phyloP scores from a whole-genome alignment of 2,329 filamentous ascomycete genomes.

The Penicillium sp. region DNA sequence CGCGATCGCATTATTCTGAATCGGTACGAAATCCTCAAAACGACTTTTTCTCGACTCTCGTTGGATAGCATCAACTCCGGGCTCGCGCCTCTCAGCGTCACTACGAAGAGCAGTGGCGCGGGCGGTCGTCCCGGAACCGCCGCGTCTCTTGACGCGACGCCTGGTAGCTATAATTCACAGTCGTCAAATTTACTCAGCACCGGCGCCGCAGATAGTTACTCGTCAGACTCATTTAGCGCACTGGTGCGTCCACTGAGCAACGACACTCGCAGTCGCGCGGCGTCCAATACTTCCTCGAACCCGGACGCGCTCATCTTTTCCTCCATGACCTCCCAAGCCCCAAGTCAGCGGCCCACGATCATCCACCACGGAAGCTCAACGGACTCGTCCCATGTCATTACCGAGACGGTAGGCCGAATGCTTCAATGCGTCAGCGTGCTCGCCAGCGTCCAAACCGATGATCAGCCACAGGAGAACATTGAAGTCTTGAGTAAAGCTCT shows the following conservation, averaged over 20 bases:
- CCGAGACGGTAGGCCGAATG: constrained; percentile 91
- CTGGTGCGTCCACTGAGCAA: constrained; percentile 17
- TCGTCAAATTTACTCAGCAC: constrained; percentile 72
- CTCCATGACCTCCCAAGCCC: constrained; percentile 33
- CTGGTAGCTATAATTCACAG: constrained; percentile 74
- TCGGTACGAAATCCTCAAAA: constrained; percentile 80
- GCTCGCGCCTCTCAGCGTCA: constrained; percentile 39
- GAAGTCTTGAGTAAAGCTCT: constrained; percentile 78
- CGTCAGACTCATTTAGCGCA: constrained; percentile 46
- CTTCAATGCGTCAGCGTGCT: constrained; percentile 92
- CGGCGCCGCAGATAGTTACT: constrained; percentile 44
- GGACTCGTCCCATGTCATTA: constrained; percentile 64
- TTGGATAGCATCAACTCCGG: constrained; percentile 66
- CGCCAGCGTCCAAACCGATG: constrained; percentile 65
- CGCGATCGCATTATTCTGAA: constrained; percentile 84
- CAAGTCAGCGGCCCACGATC: constrained; percentile 27
- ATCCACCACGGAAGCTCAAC: constrained; percentile 28
- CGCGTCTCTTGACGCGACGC: constrained; percentile 64
- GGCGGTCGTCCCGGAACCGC: constrained; percentile 64
- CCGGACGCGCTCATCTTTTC: constrained; percentile 41
- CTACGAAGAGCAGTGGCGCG: constrained; percentile 39
- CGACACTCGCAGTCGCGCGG: constrained; percentile 62
- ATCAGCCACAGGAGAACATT: constrained; percentile 70
- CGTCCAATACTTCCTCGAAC: constrained; percentile 69
- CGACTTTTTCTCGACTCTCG: constrained; percentile 81